Evolutionary conservation across 345 rosid species (phyloP).

Genomic region (Hypericum androsaemum): DNA sequence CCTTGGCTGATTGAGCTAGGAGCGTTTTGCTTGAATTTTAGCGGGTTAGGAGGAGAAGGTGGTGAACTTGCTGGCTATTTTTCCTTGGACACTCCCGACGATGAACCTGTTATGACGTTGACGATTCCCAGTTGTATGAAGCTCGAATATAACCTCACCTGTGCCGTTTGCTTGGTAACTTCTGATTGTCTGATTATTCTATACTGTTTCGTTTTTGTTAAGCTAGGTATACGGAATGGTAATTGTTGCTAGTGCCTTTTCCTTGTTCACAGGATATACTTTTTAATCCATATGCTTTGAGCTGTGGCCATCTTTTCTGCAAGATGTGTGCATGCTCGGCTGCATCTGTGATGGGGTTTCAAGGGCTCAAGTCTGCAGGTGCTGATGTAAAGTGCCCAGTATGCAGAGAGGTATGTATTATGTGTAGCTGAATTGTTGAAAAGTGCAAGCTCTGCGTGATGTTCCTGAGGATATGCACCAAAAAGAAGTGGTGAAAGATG

Average conservation of each 20-base stretch:
- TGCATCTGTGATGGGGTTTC: constrained; percentile 59
- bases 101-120: constrained; percentile 47
- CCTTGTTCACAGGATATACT: constrained; percentile 47
- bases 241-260: constrained; percentile 3
- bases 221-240: too few relatives aligned
- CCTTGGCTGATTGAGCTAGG: constrained; percentile 97
- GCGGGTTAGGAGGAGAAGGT: constrained; percentile 37
- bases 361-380: constrained; percentile 63
- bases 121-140: constrained; percentile 46
- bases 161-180: constrained; percentile 79
- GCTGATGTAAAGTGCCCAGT: constrained; percentile 61
- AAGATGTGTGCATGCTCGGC: constrained; percentile 86
- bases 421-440: neutral
- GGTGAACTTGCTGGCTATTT: constrained; percentile 39
- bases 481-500: too few relatives aligned
- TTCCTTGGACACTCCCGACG: constrained; percentile 43
- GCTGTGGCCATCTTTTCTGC: constrained; percentile 91
- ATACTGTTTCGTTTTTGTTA: too few relatives aligned
- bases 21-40: constrained; percentile 66
- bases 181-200: constrained; percentile 5
- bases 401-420: constrained; percentile 75
- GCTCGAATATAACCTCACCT: constrained; percentile 69
- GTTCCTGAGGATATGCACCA: neutral
- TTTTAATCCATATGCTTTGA: constrained; percentile 77
- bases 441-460: neutral